Conservation (phyloP, 768 basidiomycete genomes). For the Leccinum pellstonianum region DNA sequence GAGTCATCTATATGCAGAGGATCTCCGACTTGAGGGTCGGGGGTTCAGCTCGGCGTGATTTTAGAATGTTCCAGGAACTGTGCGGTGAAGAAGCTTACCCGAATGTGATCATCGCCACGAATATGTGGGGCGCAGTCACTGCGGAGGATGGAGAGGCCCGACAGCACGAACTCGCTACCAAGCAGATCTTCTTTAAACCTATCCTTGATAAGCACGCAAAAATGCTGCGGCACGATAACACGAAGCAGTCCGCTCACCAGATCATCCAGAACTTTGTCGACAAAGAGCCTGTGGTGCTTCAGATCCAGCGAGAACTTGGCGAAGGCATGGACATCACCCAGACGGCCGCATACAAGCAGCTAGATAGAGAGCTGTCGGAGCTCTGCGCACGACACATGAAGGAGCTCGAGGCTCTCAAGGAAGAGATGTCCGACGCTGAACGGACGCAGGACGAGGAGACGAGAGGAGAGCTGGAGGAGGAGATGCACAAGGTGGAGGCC, state of each 20-base stretch:
- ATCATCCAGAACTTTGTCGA: constrained; percentile 45
- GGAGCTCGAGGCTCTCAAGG: constrained; percentile 46
- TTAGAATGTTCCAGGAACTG: constrained; percentile 50
- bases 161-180: constrained; percentile 43
- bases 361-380: constrained; percentile 48
- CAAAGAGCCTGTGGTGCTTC: constrained; percentile 43
- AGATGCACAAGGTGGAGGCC: constrained; percentile 32
- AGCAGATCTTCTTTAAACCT: constrained; percentile 48
- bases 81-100: constrained; percentile 51
- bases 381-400: constrained; percentile 44
- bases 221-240: constrained; percentile 43
- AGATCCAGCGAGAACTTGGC: constrained; percentile 55
- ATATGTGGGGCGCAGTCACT: constrained; percentile 48
- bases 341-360: constrained; percentile 52
- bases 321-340: constrained; percentile 48
- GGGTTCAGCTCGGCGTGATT: constrained; percentile 47
- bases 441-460: constrained; percentile 46
- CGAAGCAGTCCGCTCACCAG: constrained; percentile 41
- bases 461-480: constrained; percentile 44
- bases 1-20: constrained; percentile 54
- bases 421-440: constrained; percentile 48
- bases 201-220: constrained; percentile 46
- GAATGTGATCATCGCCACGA: constrained; percentile 53
- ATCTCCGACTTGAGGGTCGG: constrained; percentile 51
- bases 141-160: constrained; percentile 37